A percentile compares a stretch with the other conserved stretches of the same genome.
Evolutionary conservation across 2,329 filamentous ascomycete genomes (phyloP).

Genomic region (Thielaviopsis punctulata): DNA sequence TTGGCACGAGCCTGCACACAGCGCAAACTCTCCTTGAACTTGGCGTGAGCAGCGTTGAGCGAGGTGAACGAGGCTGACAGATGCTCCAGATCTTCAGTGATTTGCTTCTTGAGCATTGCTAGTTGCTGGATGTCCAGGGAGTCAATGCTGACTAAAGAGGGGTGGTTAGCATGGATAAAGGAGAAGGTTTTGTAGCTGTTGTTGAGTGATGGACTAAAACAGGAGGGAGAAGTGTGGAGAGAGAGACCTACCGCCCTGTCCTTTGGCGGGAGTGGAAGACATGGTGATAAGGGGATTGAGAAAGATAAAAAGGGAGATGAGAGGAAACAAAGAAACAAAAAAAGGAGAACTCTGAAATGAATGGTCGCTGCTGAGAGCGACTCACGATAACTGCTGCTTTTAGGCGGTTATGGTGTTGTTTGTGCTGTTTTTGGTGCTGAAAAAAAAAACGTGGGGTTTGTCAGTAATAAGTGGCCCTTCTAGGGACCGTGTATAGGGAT

Average conservation of each 20-base stretch:
- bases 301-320: background rate
- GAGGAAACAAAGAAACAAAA: too few species aligned
- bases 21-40: constrained; percentile 77
- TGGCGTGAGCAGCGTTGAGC: constrained; percentile 73
- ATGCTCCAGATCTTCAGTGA: constrained; percentile 91
- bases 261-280: constrained; percentile 5
- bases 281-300: background rate
- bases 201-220: background rate
- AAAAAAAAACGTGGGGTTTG: constrained; percentile 3
- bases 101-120: constrained; percentile 80
- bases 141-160: constrained; percentile 40
- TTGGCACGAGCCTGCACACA: constrained; percentile 41
- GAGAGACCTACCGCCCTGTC: constrained; percentile 3
- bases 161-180: background rate
- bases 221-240: background rate
- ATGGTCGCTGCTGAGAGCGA: background rate
- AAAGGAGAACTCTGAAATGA: background rate
- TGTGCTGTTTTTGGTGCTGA: background rate
- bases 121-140: constrained; percentile 73
- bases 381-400: background rate
- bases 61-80: constrained; percentile 80
- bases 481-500: background rate
- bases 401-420: background rate
- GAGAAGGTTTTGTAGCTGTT: background rate
- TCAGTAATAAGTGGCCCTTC: background rate